Percentiles rank a stretch among this genome's conserved stretches.
Conservation (phyloP, 345 rosid species). For the Angophora floribunda region DNA sequence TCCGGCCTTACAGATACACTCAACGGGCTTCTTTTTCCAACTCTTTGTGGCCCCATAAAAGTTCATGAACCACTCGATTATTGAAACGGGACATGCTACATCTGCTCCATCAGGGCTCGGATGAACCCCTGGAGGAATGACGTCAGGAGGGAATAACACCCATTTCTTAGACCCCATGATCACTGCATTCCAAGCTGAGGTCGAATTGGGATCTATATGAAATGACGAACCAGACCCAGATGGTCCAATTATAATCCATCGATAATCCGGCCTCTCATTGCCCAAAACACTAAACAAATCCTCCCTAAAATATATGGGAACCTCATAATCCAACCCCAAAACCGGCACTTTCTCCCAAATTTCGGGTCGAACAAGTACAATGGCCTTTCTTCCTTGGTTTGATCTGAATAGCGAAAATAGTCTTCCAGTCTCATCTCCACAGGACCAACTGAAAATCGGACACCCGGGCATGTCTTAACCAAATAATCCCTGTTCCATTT, state of each 20-base stretch:
- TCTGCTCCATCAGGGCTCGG: slow-evolving; percentile 98
- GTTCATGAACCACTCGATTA: slow-evolving; percentile 98
- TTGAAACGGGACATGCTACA: slow-evolving; percentile 96
- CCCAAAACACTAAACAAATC: slow-evolving; percentile 86
- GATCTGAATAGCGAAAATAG: slow-evolving; percentile 66
- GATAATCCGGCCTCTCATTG: slow-evolving; percentile 72
- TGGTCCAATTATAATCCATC: slow-evolving; percentile 96
- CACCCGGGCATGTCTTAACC: slow-evolving; percentile 37
- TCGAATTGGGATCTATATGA: slow-evolving; percentile 98
- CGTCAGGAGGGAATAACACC: slow-evolving; percentile 93
- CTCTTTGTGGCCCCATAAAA: slow-evolving; percentile 70
- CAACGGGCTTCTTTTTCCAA: slow-evolving; percentile 74
- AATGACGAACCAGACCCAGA: slow-evolving; percentile 95
- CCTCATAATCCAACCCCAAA: slow-evolving; percentile 64
- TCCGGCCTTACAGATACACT: slow-evolving; percentile 90
- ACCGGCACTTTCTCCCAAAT: slow-evolving; percentile 68
- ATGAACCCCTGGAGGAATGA: slow-evolving; percentile 89
- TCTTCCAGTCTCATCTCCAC: slow-evolving; percentile 79
- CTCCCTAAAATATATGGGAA: slow-evolving; percentile 74
- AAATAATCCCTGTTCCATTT: slow-evolving; percentile 81
- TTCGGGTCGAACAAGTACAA: slow-evolving; percentile 93
- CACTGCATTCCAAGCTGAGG: slow-evolving; percentile 97
- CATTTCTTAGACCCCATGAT: slow-evolving; percentile 92
- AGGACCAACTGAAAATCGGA: slow-evolving; percentile 67
- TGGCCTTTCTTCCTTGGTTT: slow-evolving; percentile 80